Evolutionary conservation across 257 asterid species (phyloP), one percentile per base, ranked within the genome.

Genomic region (Marsdenia floribunda): DNA sequence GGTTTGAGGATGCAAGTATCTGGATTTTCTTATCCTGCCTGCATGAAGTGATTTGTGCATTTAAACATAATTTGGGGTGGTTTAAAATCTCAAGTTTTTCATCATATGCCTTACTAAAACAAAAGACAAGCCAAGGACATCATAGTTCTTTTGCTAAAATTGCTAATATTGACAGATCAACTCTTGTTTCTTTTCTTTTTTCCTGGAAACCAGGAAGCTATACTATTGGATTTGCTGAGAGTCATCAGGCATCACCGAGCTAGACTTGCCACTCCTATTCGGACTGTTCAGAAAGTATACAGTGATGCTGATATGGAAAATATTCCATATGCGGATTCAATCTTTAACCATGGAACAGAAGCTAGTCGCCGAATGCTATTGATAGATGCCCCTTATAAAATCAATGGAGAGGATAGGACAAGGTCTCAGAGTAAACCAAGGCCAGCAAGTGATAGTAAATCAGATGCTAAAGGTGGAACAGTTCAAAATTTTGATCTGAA

Each of bases 251-350:
- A 95, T 80, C 98, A 95, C 78, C 92, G 91, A 58, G 99, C 99
- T 78, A 87, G 98, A 75, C 83, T 95, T 73, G 99, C 99, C 89
- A 92, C 99, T 82, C 99, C 99, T 76, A 90, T 95, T 72, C 98
- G 99, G 76, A 92, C 98, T 2, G 92, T 95, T 49, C 97, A 95
- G 85, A 95, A 92, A 85, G 78, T 90, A 76, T 87, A 77, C 67
- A 81, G 85, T 42, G 99, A 95, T 78, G 86, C 95, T 19, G 99
- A 95, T 74, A 80, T 89, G 88, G 99, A 92, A 71, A 86, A 80
- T 59, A 78, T 88, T 70, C 97, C 99, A 46, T 88, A 72, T 81
- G 84, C 90, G 10, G 98, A 95, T 63, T 82, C 97, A 53, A 74
- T 85, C 61, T 87, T 84, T 70, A 86, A 70, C 49, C 79, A 71